Base-by-base conservation (phyloP, 2,329 filamentous ascomycete species). In the Clarireedia homoeocarpa region DNA sequence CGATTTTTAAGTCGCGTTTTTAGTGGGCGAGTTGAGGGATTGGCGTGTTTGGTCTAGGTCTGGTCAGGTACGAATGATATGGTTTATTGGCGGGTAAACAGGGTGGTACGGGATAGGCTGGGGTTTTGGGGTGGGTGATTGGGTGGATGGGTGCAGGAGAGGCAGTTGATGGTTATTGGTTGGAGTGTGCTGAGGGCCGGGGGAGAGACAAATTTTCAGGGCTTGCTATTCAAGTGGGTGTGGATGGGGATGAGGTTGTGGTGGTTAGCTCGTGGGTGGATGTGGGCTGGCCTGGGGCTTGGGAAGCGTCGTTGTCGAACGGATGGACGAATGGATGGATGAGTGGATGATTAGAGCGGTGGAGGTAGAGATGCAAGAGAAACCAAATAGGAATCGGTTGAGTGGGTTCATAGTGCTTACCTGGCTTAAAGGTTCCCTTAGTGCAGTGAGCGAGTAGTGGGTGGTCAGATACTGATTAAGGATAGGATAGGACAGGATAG, bases 381-480 rank as follows among this genome's bases (percentile, higher is more conserved):
- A 42, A 42, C 15, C 17, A 15, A 20, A 42, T 42, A 10, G 39
- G 39, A 42, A 17, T 42, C 17, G 15, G 6, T 48, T 6, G 7
- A 30, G 30, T 24, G 34, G 30, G n/a, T 39, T 39, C 30, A 39
- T 48, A 48, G 44, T 48, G 51, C 51, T 53, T 53, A 53, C 51
- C 48, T 53, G 27, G 26, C 40, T 51, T 48, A 30, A 30, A 40
- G 26, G n/a, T 48, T 42, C 39, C 39, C 39, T 42, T 20, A n/a
- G 15, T 20, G 17, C 39, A n/a, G 39, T 42, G 15, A 6, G 15
- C 39, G 15, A n/a, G 15, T 42, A n/a, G 39, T n/a, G 15, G 39
- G 39, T 42, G 39, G 39, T 42, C 39, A 42, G 39, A 42, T 42
- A 42, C 17, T 42, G 39, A 42, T 42, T n/a, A n/a, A 6, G 39